Evolutionary conservation across 2,329 filamentous ascomycete species (phyloP).

Genomic region (Ascomycota sp.): DNA sequence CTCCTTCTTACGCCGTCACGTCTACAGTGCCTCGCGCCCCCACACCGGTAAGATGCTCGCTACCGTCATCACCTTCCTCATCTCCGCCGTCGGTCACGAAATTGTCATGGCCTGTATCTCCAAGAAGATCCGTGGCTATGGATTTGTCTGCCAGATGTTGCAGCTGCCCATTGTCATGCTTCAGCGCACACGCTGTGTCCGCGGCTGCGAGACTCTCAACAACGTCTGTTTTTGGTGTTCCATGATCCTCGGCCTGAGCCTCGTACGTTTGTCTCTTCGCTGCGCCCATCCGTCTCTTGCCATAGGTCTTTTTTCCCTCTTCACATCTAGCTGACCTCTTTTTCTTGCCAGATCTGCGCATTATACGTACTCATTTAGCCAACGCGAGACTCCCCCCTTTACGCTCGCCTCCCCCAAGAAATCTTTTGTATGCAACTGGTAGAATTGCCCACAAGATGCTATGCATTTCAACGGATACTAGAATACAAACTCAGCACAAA

Average conservation of each 20-base stretch:
- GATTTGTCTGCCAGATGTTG: conserved; percentile 86
- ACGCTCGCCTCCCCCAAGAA: neutral
- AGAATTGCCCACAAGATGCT: too few relatives aligned
- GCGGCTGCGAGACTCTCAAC: conserved; percentile 58
- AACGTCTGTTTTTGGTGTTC: conserved; percentile 82
- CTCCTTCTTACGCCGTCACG: conserved; percentile 82
- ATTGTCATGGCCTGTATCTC: conserved; percentile 96
- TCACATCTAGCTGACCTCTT: conserved; percentile 4
- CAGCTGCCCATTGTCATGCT: conserved; percentile 90
- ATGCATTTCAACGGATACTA: too few relatives aligned
- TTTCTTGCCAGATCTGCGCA: conserved; percentile 23
- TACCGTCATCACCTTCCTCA: conserved; percentile 77
- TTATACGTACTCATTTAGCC: conserved; percentile 20
- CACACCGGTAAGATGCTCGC: conserved; percentile 59
- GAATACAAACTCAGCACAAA: too few relatives aligned
- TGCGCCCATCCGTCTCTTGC: neutral
- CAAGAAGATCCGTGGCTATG: conserved; percentile 87
- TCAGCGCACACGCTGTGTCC: conserved; percentile 61
- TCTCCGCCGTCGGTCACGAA: conserved; percentile 79
- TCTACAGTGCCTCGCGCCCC: conserved; percentile 66
- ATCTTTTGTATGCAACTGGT: neutral
- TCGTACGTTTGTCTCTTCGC: conserved; percentile 32
- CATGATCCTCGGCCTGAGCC: conserved; percentile 69
- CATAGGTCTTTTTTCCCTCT: neutral
- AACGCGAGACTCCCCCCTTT: neutral